Conservation (phyloP, 2,329 filamentous ascomycete genomes). For the Arthroderma sp. region DNA sequence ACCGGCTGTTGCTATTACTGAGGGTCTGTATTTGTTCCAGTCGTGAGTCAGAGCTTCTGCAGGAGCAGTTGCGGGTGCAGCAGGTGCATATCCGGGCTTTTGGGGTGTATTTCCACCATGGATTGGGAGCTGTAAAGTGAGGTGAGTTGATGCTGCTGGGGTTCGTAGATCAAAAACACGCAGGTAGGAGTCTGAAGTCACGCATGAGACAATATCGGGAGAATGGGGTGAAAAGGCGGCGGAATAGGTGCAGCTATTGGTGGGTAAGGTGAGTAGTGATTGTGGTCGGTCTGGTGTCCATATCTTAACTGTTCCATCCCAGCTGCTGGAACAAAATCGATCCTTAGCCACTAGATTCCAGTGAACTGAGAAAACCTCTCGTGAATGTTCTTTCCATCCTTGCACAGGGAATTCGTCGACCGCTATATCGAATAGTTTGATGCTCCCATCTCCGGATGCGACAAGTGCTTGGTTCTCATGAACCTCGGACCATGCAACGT, state of each 20-base stretch:
- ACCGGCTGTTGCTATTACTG: slow-evolving; percentile 72
- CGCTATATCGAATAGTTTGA: slow-evolving; percentile 84
- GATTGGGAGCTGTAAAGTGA: slow-evolving; percentile 70
- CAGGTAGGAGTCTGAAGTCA: slow-evolving; percentile 77
- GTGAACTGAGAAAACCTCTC: slow-evolving; percentile 82
- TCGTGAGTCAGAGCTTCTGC: slow-evolving; percentile 86
- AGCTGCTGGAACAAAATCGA: slow-evolving; percentile 79
- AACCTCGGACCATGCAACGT: slow-evolving; percentile 87
- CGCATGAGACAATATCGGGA: slow-evolving; percentile 72
- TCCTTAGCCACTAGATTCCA: slow-evolving; percentile 91
- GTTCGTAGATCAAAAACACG: slow-evolving; percentile 86
- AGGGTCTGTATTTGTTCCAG: slow-evolving; percentile 95
- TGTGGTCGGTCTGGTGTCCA: slow-evolving; percentile 71
- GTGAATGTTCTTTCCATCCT: slow-evolving; percentile 84
- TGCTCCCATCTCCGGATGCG: slow-evolving; percentile 81
- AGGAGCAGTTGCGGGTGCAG: slow-evolving; percentile 42
- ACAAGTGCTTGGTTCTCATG: slow-evolving; percentile 90
- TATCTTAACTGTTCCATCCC: slow-evolving; percentile 93
- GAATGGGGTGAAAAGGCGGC: slow-evolving; percentile 83
- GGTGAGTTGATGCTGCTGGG: slow-evolving; percentile 77
- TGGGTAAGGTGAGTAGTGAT: slow-evolving; percentile 74
- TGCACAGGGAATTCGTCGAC: slow-evolving; percentile 76
- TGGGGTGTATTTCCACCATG: slow-evolving; percentile 51
- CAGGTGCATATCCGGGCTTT: slow-evolving; percentile 23
- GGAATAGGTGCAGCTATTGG: slow-evolving; percentile 88